phyloP scores from a whole-genome alignment of 2,329 filamentous ascomycete genomes.

The Orbilia brochopaga region DNA sequence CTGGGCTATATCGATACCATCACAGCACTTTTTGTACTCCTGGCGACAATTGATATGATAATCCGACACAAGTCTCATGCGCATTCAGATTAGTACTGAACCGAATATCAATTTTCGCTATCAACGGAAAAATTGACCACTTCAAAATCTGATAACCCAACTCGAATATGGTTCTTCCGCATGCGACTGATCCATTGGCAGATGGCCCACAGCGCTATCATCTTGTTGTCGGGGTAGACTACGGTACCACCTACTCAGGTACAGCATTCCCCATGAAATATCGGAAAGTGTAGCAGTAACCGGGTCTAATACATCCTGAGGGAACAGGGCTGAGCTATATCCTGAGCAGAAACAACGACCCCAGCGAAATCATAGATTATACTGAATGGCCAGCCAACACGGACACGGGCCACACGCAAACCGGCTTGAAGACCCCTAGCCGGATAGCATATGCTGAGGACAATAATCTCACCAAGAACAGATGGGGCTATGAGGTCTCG shows the following conservation, averaged over 20 bases:
- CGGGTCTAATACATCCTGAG: background rate
- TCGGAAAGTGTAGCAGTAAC: background rate
- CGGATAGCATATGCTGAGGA: conserved; percentile 5
- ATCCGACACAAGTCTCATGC: too few relatives aligned
- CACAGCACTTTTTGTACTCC: too few relatives aligned
- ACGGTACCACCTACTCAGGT: conserved; percentile 21
- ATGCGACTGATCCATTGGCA: background rate
- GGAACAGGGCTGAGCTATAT: background rate
- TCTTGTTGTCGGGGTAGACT: conserved; percentile 15
- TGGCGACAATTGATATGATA: too few relatives aligned
- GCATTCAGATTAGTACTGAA: too few relatives aligned
- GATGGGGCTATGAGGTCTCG: conserved; percentile 6
- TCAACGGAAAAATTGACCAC: too few relatives aligned
- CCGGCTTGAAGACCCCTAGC: conserved; percentile 3
- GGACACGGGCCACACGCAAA: background rate
- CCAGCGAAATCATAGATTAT: background rate
- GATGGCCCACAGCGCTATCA: conserved; percentile 8
- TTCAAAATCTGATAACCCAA: background rate
- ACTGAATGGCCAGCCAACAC: background rate
- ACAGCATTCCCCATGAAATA: background rate
- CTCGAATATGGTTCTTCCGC: background rate
- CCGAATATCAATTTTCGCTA: too few relatives aligned
- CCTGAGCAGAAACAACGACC: conserved; percentile 3
- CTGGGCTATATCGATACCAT: too few relatives aligned
- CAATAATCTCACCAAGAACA: background rate